Evolutionary conservation across 345 rosid species (phyloP), one percentile per base, ranked within the genome.

Genomic region (Brassica incana): DNA sequence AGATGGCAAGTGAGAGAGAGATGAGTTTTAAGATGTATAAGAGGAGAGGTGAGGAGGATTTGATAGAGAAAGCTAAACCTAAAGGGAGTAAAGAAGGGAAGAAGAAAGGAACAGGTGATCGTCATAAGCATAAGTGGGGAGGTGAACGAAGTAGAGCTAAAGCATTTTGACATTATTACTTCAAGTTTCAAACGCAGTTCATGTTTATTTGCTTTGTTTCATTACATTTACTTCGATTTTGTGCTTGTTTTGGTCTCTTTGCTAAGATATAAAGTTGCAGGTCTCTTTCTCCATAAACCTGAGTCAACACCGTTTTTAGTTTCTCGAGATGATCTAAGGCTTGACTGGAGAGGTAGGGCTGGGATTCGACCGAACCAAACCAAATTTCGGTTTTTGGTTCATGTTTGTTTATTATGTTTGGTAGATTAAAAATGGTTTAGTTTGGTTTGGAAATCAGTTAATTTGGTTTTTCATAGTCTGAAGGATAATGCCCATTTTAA

Each of bases 11-110:
- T 2, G 96, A 92, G 61, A 89, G 91, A 83, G 78, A 89, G 60
- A 82, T 89, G 56, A 91, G 89, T 40, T 95, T 95, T 81, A 95
- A 91, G 83, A 90, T 91, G 97, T 95, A 92, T 81, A 92, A 89
- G 77, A 85, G 93, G 38, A 84, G 85, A 70, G 99, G 99, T 68
- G 97, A 91, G 84, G 91, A 92, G 74, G 89, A 84, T 74, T 86
- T 95, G 80, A 88, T 84, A 69, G 95, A 90, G 85, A 95, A 89
- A 82, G 59, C 70, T 68, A 78, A 67, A 73, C 80, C 69, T 4
- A 87, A 86, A 80, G 85, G 86, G 58, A 85, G 81, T 77, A 92
- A 89, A 88, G 91, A 90, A 80, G 86, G 88, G 50, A 89, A 90
- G 82, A 95, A 89, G 88, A 90, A 84, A 78, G 84, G 92, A 1